These are phyloP conservation scores for Ustilago sp. DNA, from an alignment of 1,284 basidiomycete species.

Conservation along the genomic window DNA sequence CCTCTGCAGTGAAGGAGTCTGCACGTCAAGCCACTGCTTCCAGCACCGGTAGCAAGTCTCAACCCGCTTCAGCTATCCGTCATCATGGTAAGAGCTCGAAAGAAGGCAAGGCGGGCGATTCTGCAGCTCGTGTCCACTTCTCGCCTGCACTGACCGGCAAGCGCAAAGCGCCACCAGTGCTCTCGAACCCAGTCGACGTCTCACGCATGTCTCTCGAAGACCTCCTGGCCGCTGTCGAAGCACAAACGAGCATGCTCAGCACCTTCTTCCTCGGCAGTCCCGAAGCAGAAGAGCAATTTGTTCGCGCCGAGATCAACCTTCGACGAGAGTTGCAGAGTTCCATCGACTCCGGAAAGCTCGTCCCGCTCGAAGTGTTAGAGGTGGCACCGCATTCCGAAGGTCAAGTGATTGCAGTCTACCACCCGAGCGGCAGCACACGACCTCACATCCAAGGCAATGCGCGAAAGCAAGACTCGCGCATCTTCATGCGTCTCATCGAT, in stretches of 20 bases:
- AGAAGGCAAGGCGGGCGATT: constrained; percentile 35
- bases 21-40: neutral
- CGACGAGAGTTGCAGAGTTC: constrained; percentile 71
- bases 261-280: constrained; percentile 69
- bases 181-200: constrained; percentile 67
- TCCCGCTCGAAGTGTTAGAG: constrained; percentile 69
- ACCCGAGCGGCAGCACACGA: constrained; percentile 71
- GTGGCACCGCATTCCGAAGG: constrained; percentile 68
- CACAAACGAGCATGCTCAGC: constrained; percentile 69
- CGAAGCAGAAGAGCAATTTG: constrained; percentile 72
- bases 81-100: constrained; percentile 46
- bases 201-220: constrained; percentile 71
- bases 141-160: constrained; percentile 68
- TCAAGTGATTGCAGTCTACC: constrained; percentile 72
- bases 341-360: constrained; percentile 69
- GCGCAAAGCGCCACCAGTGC: constrained; percentile 55
- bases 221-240: constrained; percentile 71
- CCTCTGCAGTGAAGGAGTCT: constrained; percentile 3
- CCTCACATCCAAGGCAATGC: constrained; percentile 71
- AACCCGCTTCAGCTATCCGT: constrained; percentile 44
- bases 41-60: constrained; percentile 32
- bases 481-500: constrained; percentile 72
- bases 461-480: constrained; percentile 72
- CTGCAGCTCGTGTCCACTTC: constrained; percentile 46
- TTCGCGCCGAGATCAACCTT: constrained; percentile 71